Evolutionary conservation across 129 eudicot species (phyloP), one percentile per base, ranked within the genome.

Genomic region (Arctium lappa): DNA sequence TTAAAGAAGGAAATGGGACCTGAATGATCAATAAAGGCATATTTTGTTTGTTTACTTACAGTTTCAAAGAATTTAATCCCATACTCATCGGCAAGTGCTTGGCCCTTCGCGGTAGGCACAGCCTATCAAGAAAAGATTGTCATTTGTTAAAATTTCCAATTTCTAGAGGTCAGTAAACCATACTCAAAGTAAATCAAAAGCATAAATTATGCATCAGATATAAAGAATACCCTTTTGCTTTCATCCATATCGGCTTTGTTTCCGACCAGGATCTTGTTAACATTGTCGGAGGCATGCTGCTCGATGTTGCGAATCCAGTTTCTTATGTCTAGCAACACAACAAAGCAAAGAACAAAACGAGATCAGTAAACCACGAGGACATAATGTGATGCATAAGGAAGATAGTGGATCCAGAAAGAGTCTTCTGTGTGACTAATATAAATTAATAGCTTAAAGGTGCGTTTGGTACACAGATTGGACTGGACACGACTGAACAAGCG

Each of bases 261-360:
- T 42, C 89, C 92, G 39, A 87, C 90, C 86, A 89, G 66, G 27
- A 85, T 87, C 87, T 89, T 89, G 80, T 89, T 89, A n/a, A 89
- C 92, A 79, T 90, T 90, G 79, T 87, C 93, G 8, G 93, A 90
- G 80, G 93, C 93, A 79, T 90, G 93, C 80, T 90, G 91, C 80
- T 88, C 89, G 3, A 90, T 88, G 84, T 90, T 90, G 72, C 88
- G 88, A 74, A 90, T 88, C 93, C 93, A 90, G 85, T 90, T 90
- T 79, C 87, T 78, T 83, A 90, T 90, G 81, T 88, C 93, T 90
- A 73, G 40, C 82, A 69, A 37, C 13, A 63, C 27, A 37, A 82
- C 39, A 6, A 46, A 48, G 42, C 65, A 46, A 18, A 46, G 30
- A 4, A n/a, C 12, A 70, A 30, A 40, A 48, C 60, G 33, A 78